Percentiles rank a stretch among this genome's conserved stretches.
These are phyloP conservation scores for Tricholoma sp. DNA, from an alignment of 768 basidiomycete genomes.

Conservation along the genomic window DNA sequence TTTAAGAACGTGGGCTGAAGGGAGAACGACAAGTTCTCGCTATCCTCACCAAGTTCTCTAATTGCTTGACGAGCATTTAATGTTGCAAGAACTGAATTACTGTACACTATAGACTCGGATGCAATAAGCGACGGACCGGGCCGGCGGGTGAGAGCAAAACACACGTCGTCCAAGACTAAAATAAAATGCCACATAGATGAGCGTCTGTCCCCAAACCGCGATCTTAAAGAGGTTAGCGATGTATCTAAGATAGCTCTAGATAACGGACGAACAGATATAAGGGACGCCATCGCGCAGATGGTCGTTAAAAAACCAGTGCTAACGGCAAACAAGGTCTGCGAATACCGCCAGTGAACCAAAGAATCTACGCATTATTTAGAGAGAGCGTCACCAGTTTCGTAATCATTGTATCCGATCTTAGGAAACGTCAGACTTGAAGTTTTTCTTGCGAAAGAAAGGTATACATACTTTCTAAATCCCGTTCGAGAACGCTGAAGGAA, in stretches of 20 bases:
- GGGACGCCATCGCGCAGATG: constrained; percentile 38
- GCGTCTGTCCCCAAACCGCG: constrained; percentile 36
- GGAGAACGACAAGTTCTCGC: constrained; percentile 43
- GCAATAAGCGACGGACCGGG: background rate
- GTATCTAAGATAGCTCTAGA: background rate
- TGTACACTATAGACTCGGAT: constrained; percentile 35
- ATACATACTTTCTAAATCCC: constrained; percentile 46
- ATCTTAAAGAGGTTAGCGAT: background rate
- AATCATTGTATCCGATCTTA: constrained; percentile 43
- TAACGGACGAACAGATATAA: constrained; percentile 27
- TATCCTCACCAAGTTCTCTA: constrained; percentile 38
- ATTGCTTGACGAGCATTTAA: constrained; percentile 44
- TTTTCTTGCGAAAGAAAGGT: constrained; percentile 4
- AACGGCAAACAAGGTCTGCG: constrained; percentile 35
- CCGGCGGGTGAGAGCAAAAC: constrained; percentile 8
- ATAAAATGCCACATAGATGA: constrained; percentile 56
- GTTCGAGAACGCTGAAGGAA: constrained; percentile 48
- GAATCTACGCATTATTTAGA: background rate
- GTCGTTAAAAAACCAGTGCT: constrained; percentile 38
- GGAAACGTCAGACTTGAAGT: constrained; percentile 7
- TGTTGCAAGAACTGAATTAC: constrained; percentile 50
- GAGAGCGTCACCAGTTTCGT: constrained; percentile 24
- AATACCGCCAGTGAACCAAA: background rate
- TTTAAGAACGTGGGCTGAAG: constrained; percentile 38
- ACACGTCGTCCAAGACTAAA: constrained; percentile 48